Conservation (phyloP, 345 rosid genomes). For the Ceriops decandra region DNA sequence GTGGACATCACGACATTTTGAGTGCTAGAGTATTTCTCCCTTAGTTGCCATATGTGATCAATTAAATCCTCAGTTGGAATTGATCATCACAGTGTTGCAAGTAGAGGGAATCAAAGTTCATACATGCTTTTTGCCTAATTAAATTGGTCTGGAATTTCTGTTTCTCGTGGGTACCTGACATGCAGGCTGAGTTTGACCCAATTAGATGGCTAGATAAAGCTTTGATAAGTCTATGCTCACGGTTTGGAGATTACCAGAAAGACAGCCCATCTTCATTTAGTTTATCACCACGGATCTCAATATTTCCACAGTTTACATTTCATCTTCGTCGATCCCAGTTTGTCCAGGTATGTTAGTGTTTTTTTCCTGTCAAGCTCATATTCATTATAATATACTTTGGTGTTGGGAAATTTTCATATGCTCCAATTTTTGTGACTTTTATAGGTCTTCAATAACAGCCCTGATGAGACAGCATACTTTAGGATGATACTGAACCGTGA, state of each 20-base stretch:
- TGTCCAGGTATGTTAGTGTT: constrained; percentile 61
- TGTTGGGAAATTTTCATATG: background rate
- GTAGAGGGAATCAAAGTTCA: no score
- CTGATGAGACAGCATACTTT: constrained; percentile 94
- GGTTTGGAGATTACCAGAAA: constrained; percentile 86
- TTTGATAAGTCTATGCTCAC: constrained; percentile 73
- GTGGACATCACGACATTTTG: no score
- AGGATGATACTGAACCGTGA: constrained; percentile 86
- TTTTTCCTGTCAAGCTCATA: constrained; percentile 1
- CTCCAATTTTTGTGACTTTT: constrained; percentile 9
- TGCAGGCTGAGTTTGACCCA: constrained; percentile 85
- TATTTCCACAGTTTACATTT: constrained; percentile 85
- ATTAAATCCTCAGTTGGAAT: no score
- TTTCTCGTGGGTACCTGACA: constrained; percentile 14
- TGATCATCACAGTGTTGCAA: no score
- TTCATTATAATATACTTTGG: background rate
- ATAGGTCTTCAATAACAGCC: constrained; percentile 98
- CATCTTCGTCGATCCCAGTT: constrained; percentile 95
- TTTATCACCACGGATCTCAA: constrained; percentile 72
- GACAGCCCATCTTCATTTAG: constrained; percentile 75
- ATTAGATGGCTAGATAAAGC: constrained; percentile 93
- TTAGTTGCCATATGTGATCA: no score
- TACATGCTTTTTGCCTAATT: no score
- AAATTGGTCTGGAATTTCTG: no score
- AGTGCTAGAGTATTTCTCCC: no score